Base-by-base conservation (phyloP, 129 eudicot species). In the Smallanthus sonchifolius region DNA sequence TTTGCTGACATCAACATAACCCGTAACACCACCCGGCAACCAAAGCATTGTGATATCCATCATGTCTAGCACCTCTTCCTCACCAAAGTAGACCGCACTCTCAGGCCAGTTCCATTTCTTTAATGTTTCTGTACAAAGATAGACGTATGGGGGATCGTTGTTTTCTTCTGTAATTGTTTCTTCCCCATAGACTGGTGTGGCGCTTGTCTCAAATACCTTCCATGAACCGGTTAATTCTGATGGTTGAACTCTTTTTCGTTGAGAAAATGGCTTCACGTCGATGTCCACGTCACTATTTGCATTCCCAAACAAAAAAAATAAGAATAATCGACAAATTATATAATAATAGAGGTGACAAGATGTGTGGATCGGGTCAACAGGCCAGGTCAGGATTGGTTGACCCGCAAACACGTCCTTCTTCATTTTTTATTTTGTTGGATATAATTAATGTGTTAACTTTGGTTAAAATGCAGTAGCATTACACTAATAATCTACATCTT, bases 131-230 rank as follows among this genome's bases (percentile, higher is more conserved):
- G 85, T 91, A 79, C 99, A 95, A 39, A 95, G 87, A 65, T 95
- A 95, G 16, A 91, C 97, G 9, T 88, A 95, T 1, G 99, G 95
- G 15, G 84, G 63, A n/a, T 86, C 64, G 3, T 77, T 74, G 24
- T 65, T 66, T 73, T 86, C 91, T 30, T 84, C 86, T 7, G 60
- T 62, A n/a, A 48, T 13, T 0, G 36, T 54, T 15, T 91, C 97
- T 19, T 87, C 96, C 0, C 83, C 85, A 2, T 88, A 88, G 51
- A 95, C 81, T 4, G 99, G 99, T 32, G 89, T 95, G 63, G 92
- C 96, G 64, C 99, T 95, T 65, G 89, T 78, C 81, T 95, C 99
- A 44, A 95, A 95, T 67, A 95, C 99, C 66, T 95, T 95, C 96
- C 97, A 95, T 7, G 88, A 86, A 16, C 99, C 99, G 0, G 74